Base-by-base conservation (phyloP, 176 grass and related monocot genomes). In the Zizania latifolia region DNA sequence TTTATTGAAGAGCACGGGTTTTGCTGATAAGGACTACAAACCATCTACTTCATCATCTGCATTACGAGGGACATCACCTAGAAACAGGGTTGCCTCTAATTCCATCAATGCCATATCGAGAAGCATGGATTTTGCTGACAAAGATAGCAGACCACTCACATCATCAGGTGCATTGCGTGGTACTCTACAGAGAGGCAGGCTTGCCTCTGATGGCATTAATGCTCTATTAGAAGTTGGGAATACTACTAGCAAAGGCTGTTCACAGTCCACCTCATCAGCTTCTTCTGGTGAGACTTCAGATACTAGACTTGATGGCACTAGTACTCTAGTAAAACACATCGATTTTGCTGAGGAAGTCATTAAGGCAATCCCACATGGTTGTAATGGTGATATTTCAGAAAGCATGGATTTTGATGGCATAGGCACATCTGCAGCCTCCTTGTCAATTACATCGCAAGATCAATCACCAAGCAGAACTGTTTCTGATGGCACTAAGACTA, bases 41-140 rank as follows among this genome's bases (percentile, higher is more conserved):
- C 75, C 86, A 45, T 78, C 75, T 35, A 69, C 53, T 15, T 75
- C 86, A 35, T 62, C 80, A 62, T 41, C 41, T 55, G 14, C 80
- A 62, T 35, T 58, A 62, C 75, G 69, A 62, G 69, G 80, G 69
- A 21, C 56, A 62, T 88, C 86, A 62, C 75, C 69, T 2, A 83
- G 86, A 79, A 83, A 55, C 31, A 79, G 68, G 43, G 12, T 61
- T 74, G 28, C 62, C 53, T 83, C 69, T n/a, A 78, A 55, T 57
- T 58, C 26, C 1, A 14, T 43, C 14, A 35, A 79, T 69, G 41
- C 65, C 44, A 5, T 22, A 64, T 63, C 71, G 13, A 71, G 64
- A 79, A 59, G 51, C 62, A 45, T 74, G 69, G 51, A 35, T 79
- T 56, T 43, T 19, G 21, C 69, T 62, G 80, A 79, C 58, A 79